Base-by-base conservation (phyloP, 495 filamentous ascomycete genomes). In the Aspergillus wentii region DNA sequence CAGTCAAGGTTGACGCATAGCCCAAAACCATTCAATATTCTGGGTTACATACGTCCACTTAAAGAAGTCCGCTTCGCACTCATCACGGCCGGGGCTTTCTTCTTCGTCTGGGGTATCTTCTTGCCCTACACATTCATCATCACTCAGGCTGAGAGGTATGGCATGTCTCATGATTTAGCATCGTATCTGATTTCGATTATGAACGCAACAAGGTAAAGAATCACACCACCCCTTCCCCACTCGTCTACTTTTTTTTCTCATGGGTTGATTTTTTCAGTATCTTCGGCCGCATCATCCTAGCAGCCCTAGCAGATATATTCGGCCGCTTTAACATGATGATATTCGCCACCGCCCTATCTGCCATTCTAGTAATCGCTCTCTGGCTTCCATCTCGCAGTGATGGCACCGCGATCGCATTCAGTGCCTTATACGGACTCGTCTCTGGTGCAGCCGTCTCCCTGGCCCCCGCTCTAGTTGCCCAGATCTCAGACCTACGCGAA, bases 281-380 rank as follows among this genome's bases (percentile, higher is more conserved):
- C 40, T 70, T 83, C 31, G 86, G 86, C n/a, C 78, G 86, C 33
- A 85, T 85, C 33, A 43, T 85, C 7, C 84, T 84, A 2, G 82
- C 82, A n/a, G 75, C 78, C 46, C 33, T 83, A 13, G 86, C 80
- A 27, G 86, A 92, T 56, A 77, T 74, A 43, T 26, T 85, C 22
- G 86, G 86, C 1, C 76, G 82, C 17, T 89, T 76, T 65, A 91
- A 91, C 58, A 62, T 76, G 9, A 83, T 87, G 71, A 72, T 86
- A 19, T 32, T 78, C 23, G 83, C 80, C 50, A 68, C 74, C 3
- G 64, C 60, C 22, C 59, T 80, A 39, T 78, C 79, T 0, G 72
- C 66, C 13, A 72, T 88, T 27, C 62, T 88, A 28, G 74, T 80
- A 0, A 68, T 90, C 0, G 82, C 75, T 8, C 64, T 88, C 1